A percentile compares a stretch with the other conserved stretches of the same genome.
phyloP scores from a whole-genome alignment of 805 yeast genomes.

The Barnettozyma sucrosica region DNA sequence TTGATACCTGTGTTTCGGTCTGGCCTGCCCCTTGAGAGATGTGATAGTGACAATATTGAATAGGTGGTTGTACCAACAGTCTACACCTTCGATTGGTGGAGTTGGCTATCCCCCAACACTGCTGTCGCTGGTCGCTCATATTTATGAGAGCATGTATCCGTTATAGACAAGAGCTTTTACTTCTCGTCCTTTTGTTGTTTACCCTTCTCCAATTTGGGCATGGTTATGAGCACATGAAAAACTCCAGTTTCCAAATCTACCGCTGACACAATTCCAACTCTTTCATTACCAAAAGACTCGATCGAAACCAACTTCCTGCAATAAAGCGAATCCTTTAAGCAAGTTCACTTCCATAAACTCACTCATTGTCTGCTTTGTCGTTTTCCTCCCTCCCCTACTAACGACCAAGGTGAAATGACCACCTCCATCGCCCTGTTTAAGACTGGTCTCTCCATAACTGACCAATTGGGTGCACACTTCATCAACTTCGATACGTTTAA shows the following conservation, averaged over 20 bases:
- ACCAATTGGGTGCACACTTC: constrained; percentile 5
- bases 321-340: background rate
- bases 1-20: background rate
- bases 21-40: constrained; percentile 3
- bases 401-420: background rate
- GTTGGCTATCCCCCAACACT: constrained; percentile 20
- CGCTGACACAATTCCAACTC: background rate
- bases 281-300: background rate
- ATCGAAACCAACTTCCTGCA: background rate
- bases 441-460: constrained; percentile 9
- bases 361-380: background rate
- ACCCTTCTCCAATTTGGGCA: background rate
- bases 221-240: background rate
- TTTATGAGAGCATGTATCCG: background rate
- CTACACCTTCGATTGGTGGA: constrained; percentile 13
- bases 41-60: constrained; percentile 18
- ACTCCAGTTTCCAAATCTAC: background rate
- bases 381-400: too few relatives aligned
- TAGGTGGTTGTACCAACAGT: constrained; percentile 1
- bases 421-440: constrained; percentile 9
- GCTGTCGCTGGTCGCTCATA: constrained; percentile 4
- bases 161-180: background rate
- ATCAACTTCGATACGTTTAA: constrained; percentile 3
- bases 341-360: background rate
- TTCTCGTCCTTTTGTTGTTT: background rate